Evolutionary conservation across 441 rosid species (phyloP).

Genomic region (Pelargonium myrrhifolium): DNA sequence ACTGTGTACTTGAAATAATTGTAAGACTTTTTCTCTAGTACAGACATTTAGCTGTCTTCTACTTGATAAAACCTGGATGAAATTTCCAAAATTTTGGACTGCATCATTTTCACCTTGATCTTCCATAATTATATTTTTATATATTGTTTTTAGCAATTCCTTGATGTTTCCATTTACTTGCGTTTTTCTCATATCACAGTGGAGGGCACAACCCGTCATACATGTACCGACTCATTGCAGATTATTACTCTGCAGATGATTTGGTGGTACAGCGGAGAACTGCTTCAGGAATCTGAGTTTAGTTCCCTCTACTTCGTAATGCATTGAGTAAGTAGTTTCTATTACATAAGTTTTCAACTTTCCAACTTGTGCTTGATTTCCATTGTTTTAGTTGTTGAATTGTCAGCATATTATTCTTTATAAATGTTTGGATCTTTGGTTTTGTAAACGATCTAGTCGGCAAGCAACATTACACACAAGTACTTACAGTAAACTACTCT

Average conservation of each 20-base stretch:
- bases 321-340: conserved; percentile 16
- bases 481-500: no score
- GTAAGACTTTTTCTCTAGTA: background rate
- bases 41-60: conserved; percentile 3
- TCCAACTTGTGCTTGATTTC: background rate
- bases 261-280: conserved; percentile 56
- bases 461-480: background rate
- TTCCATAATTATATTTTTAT: no score
- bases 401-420: conserved; percentile 8
- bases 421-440: background rate
- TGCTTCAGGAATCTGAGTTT: conserved; percentile 31
- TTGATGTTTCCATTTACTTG: background rate
- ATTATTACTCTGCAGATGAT: conserved; percentile 95
- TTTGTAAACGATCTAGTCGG: background rate
- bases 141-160: no score
- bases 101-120: no score
- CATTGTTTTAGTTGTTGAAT: background rate
- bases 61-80: background rate
- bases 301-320: conserved; percentile 1
- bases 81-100: background rate
- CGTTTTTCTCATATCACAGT: conserved; percentile 31
- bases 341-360: background rate
- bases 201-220: conserved; percentile 98
- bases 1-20: background rate
- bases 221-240: conserved; percentile 92